These are phyloP conservation scores for Exophiala oligosperma DNA, from an alignment of 2,329 filamentous ascomycete genomes.

Conservation along the genomic window DNA sequence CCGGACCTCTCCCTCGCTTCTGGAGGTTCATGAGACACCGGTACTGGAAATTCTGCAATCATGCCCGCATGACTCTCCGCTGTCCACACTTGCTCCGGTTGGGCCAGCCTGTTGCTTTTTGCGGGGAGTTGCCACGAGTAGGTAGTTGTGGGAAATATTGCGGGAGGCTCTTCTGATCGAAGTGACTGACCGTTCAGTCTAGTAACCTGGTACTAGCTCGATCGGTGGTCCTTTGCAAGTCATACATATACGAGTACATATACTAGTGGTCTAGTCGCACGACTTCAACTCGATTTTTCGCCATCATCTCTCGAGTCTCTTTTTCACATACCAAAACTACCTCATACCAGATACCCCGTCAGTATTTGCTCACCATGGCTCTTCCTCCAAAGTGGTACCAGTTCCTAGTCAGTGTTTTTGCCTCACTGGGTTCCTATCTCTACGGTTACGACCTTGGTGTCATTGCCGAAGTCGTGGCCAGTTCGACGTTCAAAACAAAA, in stretches of 20 bases:
- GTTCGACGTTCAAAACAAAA: constrained; percentile 36
- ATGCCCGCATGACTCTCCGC: background rate
- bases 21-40: background rate
- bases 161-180: constrained; percentile 9
- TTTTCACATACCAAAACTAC: background rate
- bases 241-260: background rate
- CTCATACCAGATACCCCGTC: background rate
- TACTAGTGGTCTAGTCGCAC: too few species aligned
- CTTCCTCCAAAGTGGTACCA: constrained; percentile 60
- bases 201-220: background rate
- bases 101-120: background rate
- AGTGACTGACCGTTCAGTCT: background rate
- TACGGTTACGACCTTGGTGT: constrained; percentile 63
- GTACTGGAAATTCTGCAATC: background rate
- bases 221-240: background rate
- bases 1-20: background rate
- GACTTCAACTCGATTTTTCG: too few species aligned
- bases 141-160: constrained; percentile 16
- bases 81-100: constrained; percentile 3
- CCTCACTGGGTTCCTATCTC: constrained; percentile 58
- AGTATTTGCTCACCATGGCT: constrained; percentile 42
- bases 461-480: constrained; percentile 58
- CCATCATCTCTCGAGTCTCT: background rate
- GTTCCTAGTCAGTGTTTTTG: constrained; percentile 61
- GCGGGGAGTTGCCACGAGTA: background rate